Percentiles rank a stretch among this genome's conserved stretches.
phyloP scores from a whole-genome alignment of 2,329 filamentous ascomycete species.

The Talaromyces piceae region DNA sequence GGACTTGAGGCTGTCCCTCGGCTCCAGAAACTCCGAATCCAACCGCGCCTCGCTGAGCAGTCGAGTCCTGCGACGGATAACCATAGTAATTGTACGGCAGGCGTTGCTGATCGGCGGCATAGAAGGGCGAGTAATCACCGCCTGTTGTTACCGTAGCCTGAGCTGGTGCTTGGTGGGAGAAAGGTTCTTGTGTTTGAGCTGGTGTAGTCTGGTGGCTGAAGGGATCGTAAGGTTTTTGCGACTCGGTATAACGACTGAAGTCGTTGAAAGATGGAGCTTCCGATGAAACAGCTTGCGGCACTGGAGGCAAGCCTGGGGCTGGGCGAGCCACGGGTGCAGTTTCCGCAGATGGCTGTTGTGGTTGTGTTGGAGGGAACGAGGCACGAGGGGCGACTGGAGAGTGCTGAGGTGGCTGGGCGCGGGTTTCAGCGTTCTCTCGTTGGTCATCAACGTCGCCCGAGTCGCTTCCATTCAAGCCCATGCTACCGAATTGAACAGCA shows the following conservation, averaged over 20 bases:
- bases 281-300: slow-evolving; percentile 46
- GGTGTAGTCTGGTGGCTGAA: slow-evolving; percentile 67
- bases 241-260: slow-evolving; percentile 48
- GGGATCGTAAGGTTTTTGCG: slow-evolving; percentile 78
- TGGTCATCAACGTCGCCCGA: slow-evolving; percentile 77
- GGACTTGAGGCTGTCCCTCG: slow-evolving; percentile 51
- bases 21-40: slow-evolving; percentile 60
- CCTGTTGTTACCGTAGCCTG: slow-evolving; percentile 52
- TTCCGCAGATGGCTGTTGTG: slow-evolving; percentile 28
- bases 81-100: slow-evolving; percentile 68
- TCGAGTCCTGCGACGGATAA: slow-evolving; percentile 66
- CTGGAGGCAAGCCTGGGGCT: slow-evolving; percentile 56
- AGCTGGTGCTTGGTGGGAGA: slow-evolving; percentile 47
- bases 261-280: slow-evolving; percentile 40
- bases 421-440: slow-evolving; percentile 89
- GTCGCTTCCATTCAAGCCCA: slow-evolving; percentile 69
- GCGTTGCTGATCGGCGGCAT: slow-evolving; percentile 67
- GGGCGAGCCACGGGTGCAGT: slow-evolving; percentile 47
- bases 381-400: slow-evolving; percentile 83
- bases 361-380: slow-evolving; percentile 65
- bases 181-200: slow-evolving; percentile 56
- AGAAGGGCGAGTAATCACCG: slow-evolving; percentile 78
- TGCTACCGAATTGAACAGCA: slow-evolving; percentile 91
- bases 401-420: slow-evolving; percentile 85
- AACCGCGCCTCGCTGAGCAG: slow-evolving; percentile 66